Evolutionary conservation across 1,284 basidiomycete genomes (phyloP).

Genomic region (Ustilago tritici): DNA sequence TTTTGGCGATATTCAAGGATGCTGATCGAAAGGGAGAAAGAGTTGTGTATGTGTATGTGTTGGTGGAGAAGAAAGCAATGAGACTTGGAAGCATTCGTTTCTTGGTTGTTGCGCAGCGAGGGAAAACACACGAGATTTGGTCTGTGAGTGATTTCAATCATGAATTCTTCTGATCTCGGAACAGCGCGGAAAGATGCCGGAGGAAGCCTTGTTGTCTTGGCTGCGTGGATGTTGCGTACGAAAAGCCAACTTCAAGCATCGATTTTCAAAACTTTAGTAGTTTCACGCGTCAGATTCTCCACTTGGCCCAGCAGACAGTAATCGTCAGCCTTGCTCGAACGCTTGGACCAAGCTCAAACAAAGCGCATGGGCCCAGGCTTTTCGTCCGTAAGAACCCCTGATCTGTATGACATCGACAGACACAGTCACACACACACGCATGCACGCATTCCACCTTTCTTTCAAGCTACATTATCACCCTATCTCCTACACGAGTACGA

Average conservation of each 20-base stretch:
- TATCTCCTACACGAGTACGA: neutral
- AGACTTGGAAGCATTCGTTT: constrained; percentile 7
- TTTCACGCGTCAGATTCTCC: neutral
- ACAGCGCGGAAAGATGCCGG: constrained; percentile 31
- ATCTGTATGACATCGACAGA: constrained; percentile 10
- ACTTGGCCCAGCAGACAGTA: neutral
- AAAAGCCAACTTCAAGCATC: neutral
- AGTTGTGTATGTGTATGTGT: neutral
- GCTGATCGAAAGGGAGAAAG: neutral
- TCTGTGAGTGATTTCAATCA: neutral
- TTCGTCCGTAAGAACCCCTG: constrained; percentile 20
- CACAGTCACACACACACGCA: constrained; percentile 9
- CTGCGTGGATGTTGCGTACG: constrained; percentile 1
- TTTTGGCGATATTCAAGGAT: constrained; percentile 23
- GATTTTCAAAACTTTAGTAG: neutral
- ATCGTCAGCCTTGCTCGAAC: constrained; percentile 12
- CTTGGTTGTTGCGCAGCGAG: neutral
- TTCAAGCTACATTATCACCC: constrained; percentile 1
- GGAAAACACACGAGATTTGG: constrained; percentile 1
- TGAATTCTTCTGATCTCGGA: constrained; percentile 22
- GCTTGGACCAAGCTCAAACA: constrained; percentile 15
- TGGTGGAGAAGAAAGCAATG: constrained; percentile 8
- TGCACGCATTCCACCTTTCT: neutral
- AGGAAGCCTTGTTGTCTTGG: constrained; percentile 1
- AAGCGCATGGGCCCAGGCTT: neutral